phyloP scores from a whole-genome alignment of 768 basidiomycete species.

The Xerocomellus intermedius region DNA sequence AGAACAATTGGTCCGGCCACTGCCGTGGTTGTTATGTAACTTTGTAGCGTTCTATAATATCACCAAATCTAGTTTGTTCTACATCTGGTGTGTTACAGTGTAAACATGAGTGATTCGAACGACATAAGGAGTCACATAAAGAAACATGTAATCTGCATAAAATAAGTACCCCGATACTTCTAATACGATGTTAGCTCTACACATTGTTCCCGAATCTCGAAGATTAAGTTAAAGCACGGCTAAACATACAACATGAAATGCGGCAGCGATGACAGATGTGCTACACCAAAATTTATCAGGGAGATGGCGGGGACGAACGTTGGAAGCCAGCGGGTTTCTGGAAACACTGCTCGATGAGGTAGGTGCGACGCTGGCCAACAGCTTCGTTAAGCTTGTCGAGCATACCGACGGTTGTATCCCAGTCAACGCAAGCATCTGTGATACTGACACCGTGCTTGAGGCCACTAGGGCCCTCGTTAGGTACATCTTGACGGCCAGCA shows the following conservation, averaged over 20 bases:
- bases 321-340: conserved; percentile 29
- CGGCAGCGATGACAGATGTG: neutral
- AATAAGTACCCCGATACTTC: neutral
- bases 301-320: conserved; percentile 14
- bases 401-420: conserved; percentile 75
- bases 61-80: no score
- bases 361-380: conserved; percentile 28
- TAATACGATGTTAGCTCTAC: neutral
- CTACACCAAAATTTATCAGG: conserved; percentile 1
- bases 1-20: no score
- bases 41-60: no score
- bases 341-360: conserved; percentile 25
- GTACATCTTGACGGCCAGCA: conserved; percentile 88
- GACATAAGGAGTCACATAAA: neutral
- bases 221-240: conserved; percentile 5
- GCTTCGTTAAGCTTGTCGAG: conserved; percentile 65
- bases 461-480: conserved; percentile 58
- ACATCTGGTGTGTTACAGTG: no score
- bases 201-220: neutral
- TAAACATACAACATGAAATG: conserved; percentile 7
- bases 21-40: no score
- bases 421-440: conserved; percentile 90
- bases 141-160: neutral
- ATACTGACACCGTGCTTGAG: conserved; percentile 84
- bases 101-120: neutral